Conservation (phyloP, 2,329 filamentous ascomycete species). For the Penicillium griseofulvum region DNA sequence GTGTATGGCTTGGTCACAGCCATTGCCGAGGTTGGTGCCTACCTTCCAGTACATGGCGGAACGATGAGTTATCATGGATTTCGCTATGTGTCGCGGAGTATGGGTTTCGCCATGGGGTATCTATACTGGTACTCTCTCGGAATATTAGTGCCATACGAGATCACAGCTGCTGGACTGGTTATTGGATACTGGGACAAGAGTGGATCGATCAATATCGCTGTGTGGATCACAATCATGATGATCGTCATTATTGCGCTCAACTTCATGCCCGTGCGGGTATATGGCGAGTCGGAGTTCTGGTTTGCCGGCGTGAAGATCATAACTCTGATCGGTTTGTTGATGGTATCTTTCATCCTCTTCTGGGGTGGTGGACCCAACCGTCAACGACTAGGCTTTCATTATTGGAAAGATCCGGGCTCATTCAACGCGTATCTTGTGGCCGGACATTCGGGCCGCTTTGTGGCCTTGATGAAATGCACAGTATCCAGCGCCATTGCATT, state of each 20-base stretch:
- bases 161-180: conserved; percentile 64
- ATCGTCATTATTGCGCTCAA: conserved; percentile 56
- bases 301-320: conserved; percentile 53
- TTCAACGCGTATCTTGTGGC: conserved; percentile 50
- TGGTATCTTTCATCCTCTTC: conserved; percentile 56
- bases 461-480: conserved; percentile 52
- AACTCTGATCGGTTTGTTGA: conserved; percentile 51
- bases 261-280: conserved; percentile 49
- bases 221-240: conserved; percentile 58
- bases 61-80: conserved; percentile 47
- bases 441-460: conserved; percentile 51
- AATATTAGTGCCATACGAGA: conserved; percentile 56
- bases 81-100: conserved; percentile 43
- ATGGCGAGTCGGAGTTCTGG: conserved; percentile 57
- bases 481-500: conserved; percentile 55
- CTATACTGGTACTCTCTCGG: conserved; percentile 50
- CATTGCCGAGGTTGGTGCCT: conserved; percentile 43
- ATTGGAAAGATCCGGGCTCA: conserved; percentile 50
- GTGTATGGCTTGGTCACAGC: conserved; percentile 51
- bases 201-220: conserved; percentile 41
- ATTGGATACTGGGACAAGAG: conserved; percentile 59
- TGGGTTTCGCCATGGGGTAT: conserved; percentile 46
- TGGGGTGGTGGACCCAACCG: conserved; percentile 55
- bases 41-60: conserved; percentile 45
- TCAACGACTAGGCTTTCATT: conserved; percentile 52